Conservation (phyloP, 257 asterid species). For the Solanum lignicaule region DNA sequence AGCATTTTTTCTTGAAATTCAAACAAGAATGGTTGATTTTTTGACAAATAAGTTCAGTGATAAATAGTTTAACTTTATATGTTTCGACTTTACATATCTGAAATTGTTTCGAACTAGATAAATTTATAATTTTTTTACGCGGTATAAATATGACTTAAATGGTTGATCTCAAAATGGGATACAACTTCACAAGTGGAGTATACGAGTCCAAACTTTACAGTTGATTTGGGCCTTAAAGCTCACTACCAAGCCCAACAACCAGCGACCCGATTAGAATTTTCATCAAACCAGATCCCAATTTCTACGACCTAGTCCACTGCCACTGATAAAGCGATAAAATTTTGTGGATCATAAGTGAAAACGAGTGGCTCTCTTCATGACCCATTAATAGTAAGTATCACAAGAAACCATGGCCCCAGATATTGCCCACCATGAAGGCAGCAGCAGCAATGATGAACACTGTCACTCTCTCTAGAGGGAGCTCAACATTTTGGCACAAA, state of each 20-base stretch:
- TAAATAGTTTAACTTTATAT: too few relatives aligned
- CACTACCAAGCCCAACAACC: not conserved
- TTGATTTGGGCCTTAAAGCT: not conserved
- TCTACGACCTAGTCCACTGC: not conserved
- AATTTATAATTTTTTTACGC: not conserved
- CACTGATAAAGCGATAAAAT: not conserved
- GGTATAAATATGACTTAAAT: not conserved
- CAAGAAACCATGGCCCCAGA: conserved; percentile 34
- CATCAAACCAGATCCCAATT: not conserved
- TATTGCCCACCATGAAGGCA: conserved; percentile 8
- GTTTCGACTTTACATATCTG: not conserved
- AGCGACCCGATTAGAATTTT: not conserved
- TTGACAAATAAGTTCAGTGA: not conserved
- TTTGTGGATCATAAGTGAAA: conserved; percentile 1
- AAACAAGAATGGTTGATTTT: not conserved
- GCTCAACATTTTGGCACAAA: conserved; percentile 29
- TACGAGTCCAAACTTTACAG: not conserved
- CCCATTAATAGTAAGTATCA: conserved; percentile 20
- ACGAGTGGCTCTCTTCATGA: conserved; percentile 59
- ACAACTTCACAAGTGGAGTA: not conserved
- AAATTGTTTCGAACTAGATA: not conserved
- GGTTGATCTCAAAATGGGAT: not conserved
- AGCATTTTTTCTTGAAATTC: not conserved
- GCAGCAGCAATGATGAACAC: conserved; percentile 29
- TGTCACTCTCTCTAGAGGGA: conserved; percentile 28